Evolutionary conservation across 1,284 basidiomycete genomes (phyloP), one percentile per base, ranked within the genome.

Genomic region (Lentinus polychrous): DNA sequence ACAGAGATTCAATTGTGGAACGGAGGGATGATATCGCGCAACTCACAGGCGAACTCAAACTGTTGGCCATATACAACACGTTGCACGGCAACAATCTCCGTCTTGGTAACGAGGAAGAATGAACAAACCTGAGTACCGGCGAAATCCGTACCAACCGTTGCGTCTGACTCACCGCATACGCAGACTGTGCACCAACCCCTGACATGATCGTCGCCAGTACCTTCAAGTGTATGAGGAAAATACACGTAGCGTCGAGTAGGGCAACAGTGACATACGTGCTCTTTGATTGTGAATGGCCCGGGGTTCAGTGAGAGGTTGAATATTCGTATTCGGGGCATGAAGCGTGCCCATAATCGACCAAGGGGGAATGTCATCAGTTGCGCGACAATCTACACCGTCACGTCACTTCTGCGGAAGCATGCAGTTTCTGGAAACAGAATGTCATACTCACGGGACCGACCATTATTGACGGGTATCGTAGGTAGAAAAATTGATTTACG

Each of bases 141-240:
- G 8, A n/a, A 34, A 34, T 8, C n/a, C 33, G n/a, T 22, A 35
- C n/a, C 5, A 45, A 22, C 22, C 18, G 2, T 22, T 12, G 31
- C 8, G 7, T 23, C 11, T 32, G 14, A 47, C 57, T 27, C 50
- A 63, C 61, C 17, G 77, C 77, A 57, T 83, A 85, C 0, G 81
- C 82, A 37, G 75, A 75, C 22, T 66, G 60, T 14, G 71, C 63
- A 31, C 77, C 79, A 10, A 86, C 82, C 46, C 81, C 71, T 17
- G 85, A 81, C 86, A 93, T 93, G 63, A 92, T 86, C 4, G 84
- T 77, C 47, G 68, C 63, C 36, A 77, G 60, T 6, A 63, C 61
- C 61, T 63, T 36, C 15, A 15, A 35, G n/a, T 23, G 40, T 12
- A 46, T 33, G 24, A 32, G 14, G 15, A 27, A 2, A 27, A 3